Evolutionary conservation across 768 basidiomycete genomes (phyloP).

Genomic region (Lentinus tigrinus): DNA sequence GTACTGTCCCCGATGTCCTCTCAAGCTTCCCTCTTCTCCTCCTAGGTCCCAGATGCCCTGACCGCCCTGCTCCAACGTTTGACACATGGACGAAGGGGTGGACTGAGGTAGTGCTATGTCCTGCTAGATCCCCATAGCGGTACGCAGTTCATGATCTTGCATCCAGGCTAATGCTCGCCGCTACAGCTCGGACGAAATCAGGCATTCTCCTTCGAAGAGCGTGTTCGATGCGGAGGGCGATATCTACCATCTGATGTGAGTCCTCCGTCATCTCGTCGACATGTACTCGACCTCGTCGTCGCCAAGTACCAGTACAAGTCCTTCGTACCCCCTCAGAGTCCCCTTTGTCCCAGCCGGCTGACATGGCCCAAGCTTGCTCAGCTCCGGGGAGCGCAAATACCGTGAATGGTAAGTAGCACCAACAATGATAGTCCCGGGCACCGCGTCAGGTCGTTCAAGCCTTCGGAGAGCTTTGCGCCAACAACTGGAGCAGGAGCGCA

Average conservation of each 20-base stretch:
- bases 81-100: slow-evolving; percentile 89
- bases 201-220: slow-evolving; percentile 80
- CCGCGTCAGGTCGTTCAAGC: no score
- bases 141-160: slow-evolving; percentile 72
- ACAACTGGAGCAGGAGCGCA: no score
- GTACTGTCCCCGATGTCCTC: no score
- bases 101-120: slow-evolving; percentile 73
- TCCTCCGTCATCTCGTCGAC: slow-evolving; percentile 15
- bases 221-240: slow-evolving; percentile 79
- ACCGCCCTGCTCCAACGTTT: slow-evolving; percentile 81
- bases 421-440: no score
- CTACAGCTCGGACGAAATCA: slow-evolving; percentile 81
- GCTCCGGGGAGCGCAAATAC: no score
- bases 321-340: no score
- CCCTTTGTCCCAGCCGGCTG: no score
- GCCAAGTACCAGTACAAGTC: slow-evolving; percentile 84
- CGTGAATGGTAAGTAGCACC: no score
- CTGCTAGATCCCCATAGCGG: slow-evolving; percentile 13
- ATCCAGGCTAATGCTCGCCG: slow-evolving; percentile 71
- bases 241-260: slow-evolving; percentile 83
- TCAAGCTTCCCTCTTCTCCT: no score
- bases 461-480: no score
- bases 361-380: no score
- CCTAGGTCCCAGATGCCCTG: no score
- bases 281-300: slow-evolving; percentile 27